These are phyloP conservation scores for Ustilago nuda DNA, from an alignment of 1,284 basidiomycete species.

Conservation along the genomic window DNA sequence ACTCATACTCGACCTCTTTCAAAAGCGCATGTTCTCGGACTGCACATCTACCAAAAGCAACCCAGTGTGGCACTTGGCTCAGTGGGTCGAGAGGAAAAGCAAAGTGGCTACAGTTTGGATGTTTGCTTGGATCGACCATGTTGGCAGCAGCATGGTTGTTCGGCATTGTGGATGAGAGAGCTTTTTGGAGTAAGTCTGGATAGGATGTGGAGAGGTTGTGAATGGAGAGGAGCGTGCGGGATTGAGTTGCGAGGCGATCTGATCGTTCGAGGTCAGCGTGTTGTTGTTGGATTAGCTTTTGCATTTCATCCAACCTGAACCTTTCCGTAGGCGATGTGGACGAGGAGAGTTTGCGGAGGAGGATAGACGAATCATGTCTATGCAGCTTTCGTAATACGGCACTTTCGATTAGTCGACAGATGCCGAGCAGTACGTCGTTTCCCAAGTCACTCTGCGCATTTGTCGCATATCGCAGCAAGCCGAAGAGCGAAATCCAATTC, in stretches of 20 bases:
- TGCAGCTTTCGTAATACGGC: slow-evolving; percentile 47
- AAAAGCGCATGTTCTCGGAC: slow-evolving; percentile 16
- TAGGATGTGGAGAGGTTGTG: background rate
- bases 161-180: background rate
- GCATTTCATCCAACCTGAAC: background rate
- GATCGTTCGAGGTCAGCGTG: slow-evolving; percentile 14
- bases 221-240: slow-evolving; percentile 14
- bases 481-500: slow-evolving; percentile 53
- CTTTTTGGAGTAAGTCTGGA: slow-evolving; percentile 4
- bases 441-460: slow-evolving; percentile 35
- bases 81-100: slow-evolving; percentile 32
- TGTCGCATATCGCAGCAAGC: slow-evolving; percentile 45
- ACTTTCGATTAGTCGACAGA: slow-evolving; percentile 51
- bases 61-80: slow-evolving; percentile 30
- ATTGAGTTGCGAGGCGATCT: slow-evolving; percentile 19
- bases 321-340: background rate
- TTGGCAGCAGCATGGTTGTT: slow-evolving; percentile 10
- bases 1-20: background rate
- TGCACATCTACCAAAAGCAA: slow-evolving; percentile 35
- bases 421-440: slow-evolving; percentile 39
- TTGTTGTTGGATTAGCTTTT: slow-evolving; percentile 5
- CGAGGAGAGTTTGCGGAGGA: slow-evolving; percentile 5
- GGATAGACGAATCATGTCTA: slow-evolving; percentile 36
- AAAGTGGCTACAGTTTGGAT: background rate
- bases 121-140: slow-evolving; percentile 9